These are phyloP conservation scores for Conticribra weissflogii DNA, from an alignment of 108 stramenopile species.

Conservation along the genomic window DNA sequence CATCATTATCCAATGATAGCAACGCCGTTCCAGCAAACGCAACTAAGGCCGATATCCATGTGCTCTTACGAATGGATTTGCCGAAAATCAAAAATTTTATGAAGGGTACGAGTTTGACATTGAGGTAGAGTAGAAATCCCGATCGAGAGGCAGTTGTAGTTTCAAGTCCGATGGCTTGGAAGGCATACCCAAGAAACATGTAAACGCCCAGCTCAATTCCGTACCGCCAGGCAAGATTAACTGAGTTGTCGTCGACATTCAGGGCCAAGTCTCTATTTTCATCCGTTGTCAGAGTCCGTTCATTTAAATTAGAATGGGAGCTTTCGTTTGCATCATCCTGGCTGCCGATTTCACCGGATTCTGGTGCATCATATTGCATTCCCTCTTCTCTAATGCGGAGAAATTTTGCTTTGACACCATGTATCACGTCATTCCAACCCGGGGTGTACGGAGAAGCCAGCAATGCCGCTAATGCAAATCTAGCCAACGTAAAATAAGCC, in stretches of 20 bases:
- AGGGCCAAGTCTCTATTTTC: no score
- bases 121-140: slow-evolving; percentile 86
- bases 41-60: slow-evolving; percentile 75
- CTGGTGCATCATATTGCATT: no score
- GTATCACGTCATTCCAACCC: slow-evolving; percentile 20
- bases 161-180: slow-evolving; percentile 85
- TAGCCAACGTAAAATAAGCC: slow-evolving; percentile 63
- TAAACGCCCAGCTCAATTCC: slow-evolving; percentile 81
- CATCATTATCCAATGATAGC: slow-evolving; percentile 62
- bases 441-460: slow-evolving; percentile 67
- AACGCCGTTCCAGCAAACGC: slow-evolving; percentile 83
- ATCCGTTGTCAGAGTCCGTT: no score
- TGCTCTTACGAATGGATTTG: slow-evolving; percentile 50
- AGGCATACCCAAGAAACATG: slow-evolving; percentile 89
- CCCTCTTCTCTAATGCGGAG: background rate
- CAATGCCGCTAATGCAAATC: slow-evolving; percentile 74
- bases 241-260: slow-evolving; percentile 14
- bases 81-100: slow-evolving; percentile 71
- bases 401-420: background rate
- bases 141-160: slow-evolving; percentile 85
- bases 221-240: slow-evolving; percentile 58
- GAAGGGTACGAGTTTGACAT: slow-evolving; percentile 90
- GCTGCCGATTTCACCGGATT: no score
- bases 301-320: no score
- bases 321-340: no score